A percentile compares a stretch with the other conserved stretches of the same genome.
phyloP scores from a whole-genome alignment of 805 yeast genomes.

The Ogataea pini region DNA sequence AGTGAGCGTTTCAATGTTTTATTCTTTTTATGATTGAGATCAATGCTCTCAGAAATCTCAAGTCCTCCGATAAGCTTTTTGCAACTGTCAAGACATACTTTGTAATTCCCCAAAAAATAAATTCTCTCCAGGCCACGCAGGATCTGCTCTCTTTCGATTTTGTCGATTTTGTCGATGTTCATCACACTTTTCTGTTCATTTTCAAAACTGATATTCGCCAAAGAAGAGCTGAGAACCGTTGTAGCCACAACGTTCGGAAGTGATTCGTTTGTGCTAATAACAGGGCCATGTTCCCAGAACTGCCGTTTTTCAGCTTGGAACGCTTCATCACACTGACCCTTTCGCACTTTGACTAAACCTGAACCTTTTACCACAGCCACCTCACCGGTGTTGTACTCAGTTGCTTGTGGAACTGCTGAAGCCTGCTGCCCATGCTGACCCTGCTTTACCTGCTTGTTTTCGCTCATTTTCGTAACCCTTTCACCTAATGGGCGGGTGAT shows the following conservation, averaged over 20 bases:
- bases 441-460: background rate
- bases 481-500: background rate
- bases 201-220: background rate
- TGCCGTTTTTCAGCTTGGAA: slow-evolving; percentile 51
- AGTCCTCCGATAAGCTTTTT: slow-evolving; percentile 33
- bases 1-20: slow-evolving; percentile 50
- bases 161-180: slow-evolving; percentile 38
- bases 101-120: slow-evolving; percentile 56
- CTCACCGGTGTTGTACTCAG: slow-evolving; percentile 38
- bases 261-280: slow-evolving; percentile 48
- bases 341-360: slow-evolving; percentile 53
- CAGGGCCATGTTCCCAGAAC: slow-evolving; percentile 60
- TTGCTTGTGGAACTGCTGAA: slow-evolving; percentile 10
- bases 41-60: slow-evolving; percentile 25
- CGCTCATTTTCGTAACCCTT: slow-evolving; percentile 6
- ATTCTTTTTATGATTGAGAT: slow-evolving; percentile 38
- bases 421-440: too few species aligned
- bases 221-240: background rate
- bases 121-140: slow-evolving; percentile 63
- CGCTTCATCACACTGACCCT: slow-evolving; percentile 70
- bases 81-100: slow-evolving; percentile 49
- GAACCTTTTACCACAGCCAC: slow-evolving; percentile 47
- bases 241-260: slow-evolving; percentile 22
- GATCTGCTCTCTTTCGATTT: slow-evolving; percentile 55
- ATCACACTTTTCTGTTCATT: slow-evolving; percentile 25